Base-by-base conservation (phyloP, 179 eudicot species). In the Carnegiea gigantea region DNA sequence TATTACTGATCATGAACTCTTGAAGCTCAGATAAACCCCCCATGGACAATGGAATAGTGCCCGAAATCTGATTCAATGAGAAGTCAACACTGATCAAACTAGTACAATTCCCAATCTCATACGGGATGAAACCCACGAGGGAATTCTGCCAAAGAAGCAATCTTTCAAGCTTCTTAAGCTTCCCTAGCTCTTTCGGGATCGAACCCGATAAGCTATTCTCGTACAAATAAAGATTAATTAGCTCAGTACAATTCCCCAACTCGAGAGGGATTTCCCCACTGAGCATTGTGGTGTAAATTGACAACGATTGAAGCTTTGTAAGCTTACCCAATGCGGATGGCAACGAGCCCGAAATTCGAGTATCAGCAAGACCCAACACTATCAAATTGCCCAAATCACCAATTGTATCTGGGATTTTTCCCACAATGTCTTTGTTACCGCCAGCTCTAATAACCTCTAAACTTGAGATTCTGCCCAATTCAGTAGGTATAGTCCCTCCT, bases 281-380 rank as follows among this genome's bases (percentile, higher is more conserved):
- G 26, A 92, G 80, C 82, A 82, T 84, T 51, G 92, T 86, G 17
- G 92, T 89, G 48, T 90, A 92, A 20, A 89, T 77, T 20, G 91
- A 88, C 75, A 92, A 84, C n/a, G 91, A 89, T 80, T 87, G 80
- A 71, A 92, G 92, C 77, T 85, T 89, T 30, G 79, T 87, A 28
- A 92, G 84, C 81, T 87, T 88, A 54, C 95, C 95, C 83, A 92
- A 78, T 26, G 81, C 80, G 13, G 81, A 38, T 15, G 95, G 93
- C 60, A 92, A 86, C 28, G 83, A 57, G 6, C 93, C 95, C 10
- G 91, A 85, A 75, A 90, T 75, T 38, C 91, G 86, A 24, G 93
- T 87, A 85, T 88, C 93, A 75, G 95, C 93, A 60, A 90, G 82
- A 44, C 95, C 95, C 64, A 92, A 53, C 75, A 90, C 84, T 14